Evolutionary conservation across 2,329 filamentous ascomycete species (phyloP).

Genomic region (Epicoccum sorghinum): DNA sequence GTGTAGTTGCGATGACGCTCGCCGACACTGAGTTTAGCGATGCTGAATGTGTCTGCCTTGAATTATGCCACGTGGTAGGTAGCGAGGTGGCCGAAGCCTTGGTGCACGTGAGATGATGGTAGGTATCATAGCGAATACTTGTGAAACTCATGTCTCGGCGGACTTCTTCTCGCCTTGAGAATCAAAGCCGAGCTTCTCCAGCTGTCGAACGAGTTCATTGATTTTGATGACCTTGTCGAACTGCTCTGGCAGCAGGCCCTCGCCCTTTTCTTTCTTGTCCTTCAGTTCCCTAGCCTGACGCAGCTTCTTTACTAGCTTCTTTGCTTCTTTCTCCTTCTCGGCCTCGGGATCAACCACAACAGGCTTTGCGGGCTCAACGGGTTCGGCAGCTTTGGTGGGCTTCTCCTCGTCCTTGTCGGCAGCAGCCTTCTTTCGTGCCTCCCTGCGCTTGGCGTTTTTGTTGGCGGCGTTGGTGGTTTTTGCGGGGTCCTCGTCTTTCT

Average conservation of each 20-base stretch:
- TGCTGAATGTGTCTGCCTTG: neutral
- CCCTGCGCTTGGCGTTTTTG: slow-evolving; percentile 85
- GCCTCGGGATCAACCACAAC: slow-evolving; percentile 65
- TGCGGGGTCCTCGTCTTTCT: slow-evolving; percentile 53
- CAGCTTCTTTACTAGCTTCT: slow-evolving; percentile 91
- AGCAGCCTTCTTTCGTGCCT: slow-evolving; percentile 65
- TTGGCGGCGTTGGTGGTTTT: slow-evolving; percentile 62
- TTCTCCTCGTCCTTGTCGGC: slow-evolving; percentile 49
- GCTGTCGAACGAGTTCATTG: slow-evolving; percentile 86
- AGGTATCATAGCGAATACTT: neutral
- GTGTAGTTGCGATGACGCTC: neutral
- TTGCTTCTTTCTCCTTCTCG: slow-evolving; percentile 90
- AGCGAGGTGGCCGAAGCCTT: neutral
- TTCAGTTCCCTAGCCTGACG: slow-evolving; percentile 90
- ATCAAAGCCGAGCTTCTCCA: slow-evolving; percentile 85
- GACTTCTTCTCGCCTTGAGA: slow-evolving; percentile 72
- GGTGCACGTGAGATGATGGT: neutral
- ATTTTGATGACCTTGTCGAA: slow-evolving; percentile 98
- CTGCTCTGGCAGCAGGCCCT: slow-evolving; percentile 86
- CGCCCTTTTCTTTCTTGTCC: slow-evolving; percentile 87
- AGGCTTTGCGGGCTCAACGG: slow-evolving; percentile 29
- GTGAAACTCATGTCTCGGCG: slow-evolving; percentile 36
- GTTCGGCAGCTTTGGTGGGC: slow-evolving; percentile 21
- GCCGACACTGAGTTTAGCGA: neutral
- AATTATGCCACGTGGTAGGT: neutral